Percentiles rank a stretch among this genome's conserved stretches.
Conservation (phyloP, 2,329 filamentous ascomycete genomes). For the Colletotrichum spinosum region DNA sequence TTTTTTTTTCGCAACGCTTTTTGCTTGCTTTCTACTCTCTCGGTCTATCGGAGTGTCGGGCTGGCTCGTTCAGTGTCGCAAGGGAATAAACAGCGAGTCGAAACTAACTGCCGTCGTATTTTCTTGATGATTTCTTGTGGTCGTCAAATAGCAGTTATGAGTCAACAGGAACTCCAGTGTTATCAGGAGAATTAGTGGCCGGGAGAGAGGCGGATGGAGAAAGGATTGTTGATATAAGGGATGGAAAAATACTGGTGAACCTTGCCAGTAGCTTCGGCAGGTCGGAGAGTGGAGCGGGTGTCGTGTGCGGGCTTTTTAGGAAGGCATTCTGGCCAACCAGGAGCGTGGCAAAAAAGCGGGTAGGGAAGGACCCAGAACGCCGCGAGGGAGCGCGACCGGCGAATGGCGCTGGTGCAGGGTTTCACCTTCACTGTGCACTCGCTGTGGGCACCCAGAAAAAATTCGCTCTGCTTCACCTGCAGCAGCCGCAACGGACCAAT, state of each 20-base stretch:
- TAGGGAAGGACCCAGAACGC: neutral
- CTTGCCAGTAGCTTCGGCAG: slow-evolving; percentile 31
- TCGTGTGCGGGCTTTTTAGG: slow-evolving; percentile 41
- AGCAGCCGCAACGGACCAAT: neutral
- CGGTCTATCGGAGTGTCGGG: slow-evolving; percentile 10
- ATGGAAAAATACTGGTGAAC: slow-evolving; percentile 16
- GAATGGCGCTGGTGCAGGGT: slow-evolving; percentile 21
- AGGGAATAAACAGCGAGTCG: neutral
- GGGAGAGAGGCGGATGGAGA: slow-evolving; percentile 27
- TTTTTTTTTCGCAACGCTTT: neutral
- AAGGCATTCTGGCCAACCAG: slow-evolving; percentile 28
- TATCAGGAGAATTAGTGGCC: neutral
- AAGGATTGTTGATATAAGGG: slow-evolving; percentile 9
- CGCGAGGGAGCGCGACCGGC: slow-evolving; percentile 1
- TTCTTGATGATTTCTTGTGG: slow-evolving; percentile 11
- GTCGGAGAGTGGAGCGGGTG: slow-evolving; percentile 30
- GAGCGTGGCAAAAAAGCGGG: slow-evolving; percentile 21
- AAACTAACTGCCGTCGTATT: neutral
- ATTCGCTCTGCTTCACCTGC: slow-evolving; percentile 20
- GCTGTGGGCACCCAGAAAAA: slow-evolving; percentile 22
- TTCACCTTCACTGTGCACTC: neutral
- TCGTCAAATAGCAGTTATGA: slow-evolving; percentile 20
- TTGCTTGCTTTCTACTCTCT: neutral
- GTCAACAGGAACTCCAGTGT: slow-evolving; percentile 4
- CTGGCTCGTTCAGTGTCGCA: slow-evolving; percentile 12